Percentiles rank a stretch among this genome's conserved stretches.
These are phyloP conservation scores for Spinacia oleracea DNA, from an alignment of 179 eudicot species.

Conservation along the genomic window DNA sequence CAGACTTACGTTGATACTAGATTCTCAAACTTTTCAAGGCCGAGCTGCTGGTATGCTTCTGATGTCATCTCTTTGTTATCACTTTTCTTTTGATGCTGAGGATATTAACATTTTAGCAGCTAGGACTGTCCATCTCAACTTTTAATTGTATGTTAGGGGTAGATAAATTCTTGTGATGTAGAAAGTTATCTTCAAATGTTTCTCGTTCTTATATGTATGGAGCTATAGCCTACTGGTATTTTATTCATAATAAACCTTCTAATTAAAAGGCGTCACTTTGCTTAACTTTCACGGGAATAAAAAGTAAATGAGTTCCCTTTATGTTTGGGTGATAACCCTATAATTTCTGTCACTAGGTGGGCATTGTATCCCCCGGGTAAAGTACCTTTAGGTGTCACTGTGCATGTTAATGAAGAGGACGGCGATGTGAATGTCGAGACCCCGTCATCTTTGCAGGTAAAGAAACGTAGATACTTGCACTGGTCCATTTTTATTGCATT, in stretches of 20 bases:
- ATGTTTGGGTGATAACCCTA: slow-evolving; percentile 5
- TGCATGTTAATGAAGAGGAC: slow-evolving; percentile 94
- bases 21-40: not conserved
- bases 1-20: not conserved
- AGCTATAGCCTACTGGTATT: not conserved
- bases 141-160: not conserved
- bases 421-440: slow-evolving; percentile 94
- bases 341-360: slow-evolving; percentile 56
- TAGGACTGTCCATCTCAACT: not conserved
- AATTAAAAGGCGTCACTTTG: no score
- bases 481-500: not conserved
- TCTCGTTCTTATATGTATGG: not conserved
- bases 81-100: not conserved
- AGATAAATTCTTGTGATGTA: not conserved
- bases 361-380: slow-evolving; percentile 99
- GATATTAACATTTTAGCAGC: not conserved
- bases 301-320: not conserved
- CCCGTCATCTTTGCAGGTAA: slow-evolving; percentile 94
- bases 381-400: slow-evolving; percentile 96
- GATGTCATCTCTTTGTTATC: not conserved
- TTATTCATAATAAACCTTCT: not conserved
- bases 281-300: not conserved
- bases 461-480: not conserved
- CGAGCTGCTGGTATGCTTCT: not conserved
- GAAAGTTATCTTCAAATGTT: not conserved